Percentiles rank a stretch among this genome's conserved stretches.
phyloP scores from a whole-genome alignment of 2,329 filamentous ascomycete species.

The Corniculantispora saksenae region DNA sequence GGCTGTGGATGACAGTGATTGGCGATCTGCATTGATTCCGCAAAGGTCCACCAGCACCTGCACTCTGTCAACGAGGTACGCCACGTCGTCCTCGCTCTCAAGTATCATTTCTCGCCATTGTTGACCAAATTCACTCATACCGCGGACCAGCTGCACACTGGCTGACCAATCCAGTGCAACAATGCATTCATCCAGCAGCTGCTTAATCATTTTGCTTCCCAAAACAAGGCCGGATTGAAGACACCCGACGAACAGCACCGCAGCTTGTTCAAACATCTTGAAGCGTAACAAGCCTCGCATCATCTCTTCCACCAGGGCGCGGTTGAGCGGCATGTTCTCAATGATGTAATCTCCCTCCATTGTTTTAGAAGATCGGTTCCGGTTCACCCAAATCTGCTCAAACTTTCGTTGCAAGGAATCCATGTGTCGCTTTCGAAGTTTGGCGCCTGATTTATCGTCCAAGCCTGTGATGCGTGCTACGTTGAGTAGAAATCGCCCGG shows the following conservation, averaged over 20 bases:
- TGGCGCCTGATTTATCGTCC: slow-evolving; percentile 41
- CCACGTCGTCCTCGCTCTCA: slow-evolving; percentile 24
- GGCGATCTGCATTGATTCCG: slow-evolving; percentile 27
- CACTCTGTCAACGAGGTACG: slow-evolving; percentile 34
- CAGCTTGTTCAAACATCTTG: slow-evolving; percentile 46
- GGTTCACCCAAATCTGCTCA: slow-evolving; percentile 29
- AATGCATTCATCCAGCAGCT: slow-evolving; percentile 45
- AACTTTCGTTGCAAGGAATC: slow-evolving; percentile 25
- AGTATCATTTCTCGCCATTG: slow-evolving; percentile 31
- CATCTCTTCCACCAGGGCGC: slow-evolving; percentile 45
- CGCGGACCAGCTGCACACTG: slow-evolving; percentile 33
- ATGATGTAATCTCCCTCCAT: slow-evolving; percentile 39
- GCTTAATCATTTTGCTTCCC: slow-evolving; percentile 32
- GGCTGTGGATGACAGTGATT: not conserved
- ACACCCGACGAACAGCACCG: slow-evolving; percentile 41
- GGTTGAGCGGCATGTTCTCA: slow-evolving; percentile 41
- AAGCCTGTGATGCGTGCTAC: slow-evolving; percentile 48
- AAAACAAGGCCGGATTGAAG: slow-evolving; percentile 38
- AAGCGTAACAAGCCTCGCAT: slow-evolving; percentile 52
- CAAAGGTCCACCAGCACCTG: slow-evolving; percentile 40
- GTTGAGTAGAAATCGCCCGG: slow-evolving; percentile 45
- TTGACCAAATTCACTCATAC: slow-evolving; percentile 28
- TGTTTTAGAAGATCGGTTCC: slow-evolving; percentile 27
- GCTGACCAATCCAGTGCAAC: slow-evolving; percentile 42
- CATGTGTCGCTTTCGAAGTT: slow-evolving; percentile 37